Conservation (phyloP, 2,329 filamentous ascomycete species). For the Dactylella cylindrospora region DNA sequence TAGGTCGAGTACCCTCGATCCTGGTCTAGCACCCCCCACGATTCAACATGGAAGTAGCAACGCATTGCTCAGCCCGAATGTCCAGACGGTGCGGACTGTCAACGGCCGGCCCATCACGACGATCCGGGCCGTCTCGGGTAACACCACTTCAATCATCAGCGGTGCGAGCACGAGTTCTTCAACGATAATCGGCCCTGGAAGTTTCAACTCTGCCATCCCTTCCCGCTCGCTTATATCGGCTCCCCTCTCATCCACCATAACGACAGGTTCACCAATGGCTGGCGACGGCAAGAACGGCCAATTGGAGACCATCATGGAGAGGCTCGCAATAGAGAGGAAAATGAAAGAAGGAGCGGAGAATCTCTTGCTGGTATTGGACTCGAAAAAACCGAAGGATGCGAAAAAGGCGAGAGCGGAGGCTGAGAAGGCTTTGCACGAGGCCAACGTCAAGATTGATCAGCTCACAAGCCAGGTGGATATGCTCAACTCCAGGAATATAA, state of each 20-base stretch:
- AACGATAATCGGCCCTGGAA: slow-evolving; percentile 19
- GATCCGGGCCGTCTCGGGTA: slow-evolving; percentile 31
- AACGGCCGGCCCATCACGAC: slow-evolving; percentile 36
- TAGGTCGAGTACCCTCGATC: slow-evolving; percentile 23
- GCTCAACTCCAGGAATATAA: slow-evolving; percentile 28
- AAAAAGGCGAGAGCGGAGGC: slow-evolving; percentile 78
- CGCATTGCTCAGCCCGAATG: slow-evolving; percentile 13
- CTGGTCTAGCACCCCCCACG: slow-evolving; percentile 1
- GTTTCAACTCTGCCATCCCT: slow-evolving; percentile 36
- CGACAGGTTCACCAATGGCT: slow-evolving; percentile 26
- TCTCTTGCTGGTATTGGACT: slow-evolving; percentile 88
- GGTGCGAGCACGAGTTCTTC: background rate
- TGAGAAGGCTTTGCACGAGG: slow-evolving; percentile 85
- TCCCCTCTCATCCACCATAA: slow-evolving; percentile 37
- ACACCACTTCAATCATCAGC: slow-evolving; percentile 19
- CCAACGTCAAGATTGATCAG: slow-evolving; percentile 71
- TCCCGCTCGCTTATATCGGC: slow-evolving; percentile 25
- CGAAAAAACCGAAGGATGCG: slow-evolving; percentile 92
- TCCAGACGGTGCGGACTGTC: slow-evolving; percentile 17
- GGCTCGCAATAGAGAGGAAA: slow-evolving; percentile 92
- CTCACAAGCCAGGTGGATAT: slow-evolving; percentile 63
- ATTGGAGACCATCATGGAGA: slow-evolving; percentile 64
- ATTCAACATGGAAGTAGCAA: slow-evolving; percentile 2
- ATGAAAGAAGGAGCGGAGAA: slow-evolving; percentile 98
- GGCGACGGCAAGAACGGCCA: slow-evolving; percentile 35